phyloP scores from a whole-genome alignment of 1,284 basidiomycete genomes.

The Pascua sp. region DNA sequence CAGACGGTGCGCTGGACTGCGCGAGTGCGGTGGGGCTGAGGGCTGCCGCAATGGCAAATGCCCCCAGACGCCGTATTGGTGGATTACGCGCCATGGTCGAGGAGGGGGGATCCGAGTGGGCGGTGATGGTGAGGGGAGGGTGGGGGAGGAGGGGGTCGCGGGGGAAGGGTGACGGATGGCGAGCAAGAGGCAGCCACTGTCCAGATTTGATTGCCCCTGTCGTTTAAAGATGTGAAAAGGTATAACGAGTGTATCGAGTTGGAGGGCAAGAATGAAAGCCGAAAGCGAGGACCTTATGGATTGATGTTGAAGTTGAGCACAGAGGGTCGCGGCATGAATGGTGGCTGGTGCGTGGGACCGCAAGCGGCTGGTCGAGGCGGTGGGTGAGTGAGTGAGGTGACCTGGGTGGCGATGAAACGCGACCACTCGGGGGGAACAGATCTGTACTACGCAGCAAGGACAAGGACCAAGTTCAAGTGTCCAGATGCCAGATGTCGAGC shows the following conservation, averaged over 20 bases:
- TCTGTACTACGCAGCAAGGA: no score
- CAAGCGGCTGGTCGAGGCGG: background rate
- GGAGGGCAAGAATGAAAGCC: background rate
- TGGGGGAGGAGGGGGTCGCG: background rate
- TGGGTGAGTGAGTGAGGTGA: no score
- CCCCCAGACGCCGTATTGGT: constrained; percentile 23
- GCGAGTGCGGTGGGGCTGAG: constrained; percentile 25
- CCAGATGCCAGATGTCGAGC: no score
- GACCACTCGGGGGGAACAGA: background rate
- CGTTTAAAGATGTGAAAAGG: no score
- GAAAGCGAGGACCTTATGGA: background rate
- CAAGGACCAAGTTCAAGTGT: no score
- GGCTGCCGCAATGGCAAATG: constrained; percentile 14
- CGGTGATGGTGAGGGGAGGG: constrained; percentile 1
- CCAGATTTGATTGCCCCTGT: no score
- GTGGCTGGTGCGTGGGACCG: background rate
- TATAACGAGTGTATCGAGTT: background rate
- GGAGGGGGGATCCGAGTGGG: background rate
- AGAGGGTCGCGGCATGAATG: background rate
- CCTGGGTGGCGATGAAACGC: background rate
- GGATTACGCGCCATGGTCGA: constrained; percentile 21
- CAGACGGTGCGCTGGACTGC: constrained; percentile 53
- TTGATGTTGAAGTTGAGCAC: background rate
- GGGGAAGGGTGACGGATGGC: background rate
- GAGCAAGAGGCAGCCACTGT: no score